phyloP scores from a whole-genome alignment of 2,329 filamentous ascomycete genomes.

The Fusarium praegraminearum region DNA sequence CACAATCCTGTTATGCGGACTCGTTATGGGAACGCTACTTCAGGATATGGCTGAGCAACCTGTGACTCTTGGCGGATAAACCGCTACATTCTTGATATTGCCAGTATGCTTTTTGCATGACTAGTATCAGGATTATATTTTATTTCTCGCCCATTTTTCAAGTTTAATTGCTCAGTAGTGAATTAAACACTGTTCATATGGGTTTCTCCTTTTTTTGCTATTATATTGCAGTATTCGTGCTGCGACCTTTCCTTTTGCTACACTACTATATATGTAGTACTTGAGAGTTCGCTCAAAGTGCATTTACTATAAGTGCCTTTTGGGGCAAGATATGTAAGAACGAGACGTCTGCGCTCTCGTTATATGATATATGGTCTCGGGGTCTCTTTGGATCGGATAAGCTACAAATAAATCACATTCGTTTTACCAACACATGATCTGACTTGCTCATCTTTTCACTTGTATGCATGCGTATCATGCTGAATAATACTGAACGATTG shows the following conservation, averaged over 20 bases:
- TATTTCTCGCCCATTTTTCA: not conserved
- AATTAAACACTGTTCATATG: not conserved
- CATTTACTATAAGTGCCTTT: not conserved
- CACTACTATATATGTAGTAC: not conserved
- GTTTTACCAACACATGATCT: not conserved
- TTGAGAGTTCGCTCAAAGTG: not conserved
- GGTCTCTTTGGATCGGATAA: not conserved
- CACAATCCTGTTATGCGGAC: not conserved
- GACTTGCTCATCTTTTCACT: too few relatives aligned
- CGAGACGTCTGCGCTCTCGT: not conserved
- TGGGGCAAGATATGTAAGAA: not conserved
- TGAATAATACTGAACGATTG: not conserved
- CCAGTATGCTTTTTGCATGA: not conserved
- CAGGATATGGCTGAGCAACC: not conserved
- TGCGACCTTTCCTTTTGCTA: not conserved
- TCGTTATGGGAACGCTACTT: not conserved
- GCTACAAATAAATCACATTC: not conserved
- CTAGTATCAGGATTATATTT: not conserved
- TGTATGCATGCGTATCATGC: not conserved
- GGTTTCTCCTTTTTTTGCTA: not conserved
- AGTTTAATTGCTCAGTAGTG: not conserved
- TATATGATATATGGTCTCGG: not conserved
- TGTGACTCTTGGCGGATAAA: not conserved
- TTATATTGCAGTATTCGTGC: conserved; percentile 8
- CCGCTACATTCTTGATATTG: not conserved